Base-by-base conservation (phyloP, 176 grass and related monocot species). In the Musa beccarii region DNA sequence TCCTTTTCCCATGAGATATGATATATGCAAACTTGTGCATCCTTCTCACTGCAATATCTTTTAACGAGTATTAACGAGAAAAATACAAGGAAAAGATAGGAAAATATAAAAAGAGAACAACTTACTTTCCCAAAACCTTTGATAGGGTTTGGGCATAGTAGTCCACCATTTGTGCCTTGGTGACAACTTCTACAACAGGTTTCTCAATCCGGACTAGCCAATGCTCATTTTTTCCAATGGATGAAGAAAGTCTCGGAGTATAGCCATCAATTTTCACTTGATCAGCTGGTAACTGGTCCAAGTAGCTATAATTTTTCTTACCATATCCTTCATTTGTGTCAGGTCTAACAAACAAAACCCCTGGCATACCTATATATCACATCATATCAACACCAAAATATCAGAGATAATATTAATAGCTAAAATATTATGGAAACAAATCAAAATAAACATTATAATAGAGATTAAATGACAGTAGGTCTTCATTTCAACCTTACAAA, bases 21-120 rank as follows among this genome's bases (percentile, higher is more conserved):
- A 81, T 89, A 92, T 83, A 99, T 94, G 73, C 90, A 86, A 54
- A 89, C 95, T 84, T 99, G 90, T 43, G 95, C 88, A 83, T 99
- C 90, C 63, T 94, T 87, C 81, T 94, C 88, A 54, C 90, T 99
- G 67, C 68, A 84, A 85, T 66, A 59, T 28, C 74, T 19, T 26
- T 50, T 62, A 59, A 63, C 24, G 21, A 20, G 52, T 61, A 34
- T 73, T 4, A 50, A 73, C 26, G 17, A 55, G 55, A 73, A 62
- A 23, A 63, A 22, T 59, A 52, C 8, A 76, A 9, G 25, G 3
- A 79, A 26, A 69, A 2, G 2, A 16, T 8, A 78, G 34, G 65
- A 55, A 78, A 2, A 78, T 19, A 17, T 7, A 23, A 69, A 10
- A 74, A 73, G 74, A 28, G 74, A 6, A 77, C 12, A 69, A 80